phyloP scores from a whole-genome alignment of 306 rosid species.

The Begonia fuchsioides region DNA sequence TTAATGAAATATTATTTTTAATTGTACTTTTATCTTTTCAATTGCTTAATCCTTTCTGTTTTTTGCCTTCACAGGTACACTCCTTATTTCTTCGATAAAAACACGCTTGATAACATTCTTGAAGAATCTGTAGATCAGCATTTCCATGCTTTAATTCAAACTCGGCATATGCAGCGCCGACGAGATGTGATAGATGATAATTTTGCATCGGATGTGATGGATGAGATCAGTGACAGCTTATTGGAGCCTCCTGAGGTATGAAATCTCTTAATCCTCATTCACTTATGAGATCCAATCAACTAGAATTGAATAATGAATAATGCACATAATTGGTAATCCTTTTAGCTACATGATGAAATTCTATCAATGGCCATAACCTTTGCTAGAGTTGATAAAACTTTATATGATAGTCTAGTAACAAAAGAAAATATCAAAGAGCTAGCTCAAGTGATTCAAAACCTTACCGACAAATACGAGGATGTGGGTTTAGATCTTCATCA shows the following conservation, averaged over 20 bases:
- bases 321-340: too few relatives aligned
- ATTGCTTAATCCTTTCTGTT: conserved; percentile 16
- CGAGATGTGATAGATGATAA: conserved; percentile 84
- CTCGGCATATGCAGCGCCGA: conserved; percentile 87
- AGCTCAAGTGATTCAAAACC: too few relatives aligned
- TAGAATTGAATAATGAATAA: too few relatives aligned
- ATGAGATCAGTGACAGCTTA: conserved; percentile 77
- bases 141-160: conserved; percentile 79
- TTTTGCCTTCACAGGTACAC: conserved; percentile 64
- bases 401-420: too few relatives aligned
- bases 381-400: too few relatives aligned
- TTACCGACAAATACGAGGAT: too few relatives aligned
- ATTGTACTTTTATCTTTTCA: conserved; percentile 9
- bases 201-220: conserved; percentile 72
- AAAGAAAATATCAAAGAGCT: too few relatives aligned
- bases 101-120: conserved; percentile 89
- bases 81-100: conserved; percentile 93
- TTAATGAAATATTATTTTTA: not conserved
- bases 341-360: too few relatives aligned
- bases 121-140: conserved; percentile 98
- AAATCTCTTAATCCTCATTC: conserved; percentile 1
- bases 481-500: too few relatives aligned
- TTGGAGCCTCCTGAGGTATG: conserved; percentile 96
- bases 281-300: too few relatives aligned
- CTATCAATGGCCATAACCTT: too few relatives aligned